Evolutionary conservation across 257 asterid genomes (phyloP).

Genomic region (Voacanga thouarsii): DNA sequence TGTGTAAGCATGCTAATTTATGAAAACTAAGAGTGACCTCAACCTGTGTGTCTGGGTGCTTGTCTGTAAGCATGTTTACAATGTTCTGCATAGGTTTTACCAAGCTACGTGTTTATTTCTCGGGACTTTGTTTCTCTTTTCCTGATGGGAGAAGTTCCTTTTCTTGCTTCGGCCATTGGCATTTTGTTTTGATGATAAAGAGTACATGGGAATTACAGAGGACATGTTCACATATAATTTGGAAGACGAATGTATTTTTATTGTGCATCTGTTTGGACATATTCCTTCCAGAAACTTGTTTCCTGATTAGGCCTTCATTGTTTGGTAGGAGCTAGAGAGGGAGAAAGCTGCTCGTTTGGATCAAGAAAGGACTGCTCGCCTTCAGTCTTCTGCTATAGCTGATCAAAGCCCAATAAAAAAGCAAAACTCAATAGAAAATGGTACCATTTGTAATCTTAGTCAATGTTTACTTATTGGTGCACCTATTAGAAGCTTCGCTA

Average conservation of each 20-base stretch:
- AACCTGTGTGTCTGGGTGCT: not conserved
- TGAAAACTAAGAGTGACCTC: not conserved
- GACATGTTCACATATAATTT: not conserved
- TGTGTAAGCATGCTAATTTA: not conserved
- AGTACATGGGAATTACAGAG: not conserved
- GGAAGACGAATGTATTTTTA: not conserved
- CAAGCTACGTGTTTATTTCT: not conserved
- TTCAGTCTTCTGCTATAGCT: constrained; percentile 50
- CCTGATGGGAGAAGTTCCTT: not conserved
- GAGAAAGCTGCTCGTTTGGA: constrained; percentile 89
- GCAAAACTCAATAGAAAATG: constrained; percentile 73
- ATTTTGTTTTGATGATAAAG: not conserved
- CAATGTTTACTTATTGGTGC: not conserved
- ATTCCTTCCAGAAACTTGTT: not conserved
- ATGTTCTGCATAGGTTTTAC: constrained; percentile 2
- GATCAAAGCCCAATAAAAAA: constrained; percentile 56
- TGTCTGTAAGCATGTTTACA: not conserved
- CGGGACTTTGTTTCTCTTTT: no score
- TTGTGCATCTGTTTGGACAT: not conserved
- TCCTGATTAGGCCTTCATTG: constrained; percentile 10
- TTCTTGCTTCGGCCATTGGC: not conserved
- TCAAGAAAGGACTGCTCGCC: constrained; percentile 68
- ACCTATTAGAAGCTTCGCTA: no score
- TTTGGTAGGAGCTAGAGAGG: constrained; percentile 69
- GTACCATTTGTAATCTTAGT: constrained; percentile 33